Percentiles rank a stretch among this genome's conserved stretches.
These are phyloP conservation scores for Cupressus sempervirens DNA, from an alignment of 75 land plant genomes.

Conservation along the genomic window DNA sequence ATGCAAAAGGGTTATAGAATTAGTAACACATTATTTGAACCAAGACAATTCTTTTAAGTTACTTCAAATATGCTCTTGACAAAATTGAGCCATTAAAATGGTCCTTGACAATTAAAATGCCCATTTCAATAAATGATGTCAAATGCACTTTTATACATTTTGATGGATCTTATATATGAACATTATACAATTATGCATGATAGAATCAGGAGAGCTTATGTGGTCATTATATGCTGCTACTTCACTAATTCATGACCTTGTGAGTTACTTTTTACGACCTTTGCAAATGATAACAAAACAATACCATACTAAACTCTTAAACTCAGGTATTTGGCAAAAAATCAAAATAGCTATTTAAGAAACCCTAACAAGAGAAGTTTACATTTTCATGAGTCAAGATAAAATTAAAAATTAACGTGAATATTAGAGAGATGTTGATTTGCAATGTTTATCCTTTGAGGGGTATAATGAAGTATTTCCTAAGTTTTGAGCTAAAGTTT, in stretches of 20 bases:
- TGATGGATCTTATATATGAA: not conserved
- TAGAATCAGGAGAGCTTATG: not conserved
- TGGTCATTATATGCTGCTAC: not conserved
- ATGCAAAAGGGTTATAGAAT: not conserved
- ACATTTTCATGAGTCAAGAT: not conserved
- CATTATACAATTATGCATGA: no score
- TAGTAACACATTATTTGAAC: not conserved
- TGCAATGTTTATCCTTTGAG: no score
- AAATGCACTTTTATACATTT: not conserved
- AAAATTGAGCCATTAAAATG: not conserved
- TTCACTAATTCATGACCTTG: not conserved
- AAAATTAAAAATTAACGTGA: no score
- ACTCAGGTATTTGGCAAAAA: not conserved
- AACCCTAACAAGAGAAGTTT: not conserved
- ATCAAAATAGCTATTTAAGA: not conserved
- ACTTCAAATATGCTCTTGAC: not conserved
- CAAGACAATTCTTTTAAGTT: not conserved
- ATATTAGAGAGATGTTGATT: no score
- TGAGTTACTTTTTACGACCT: not conserved
- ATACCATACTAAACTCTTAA: not conserved
- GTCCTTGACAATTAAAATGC: not conserved
- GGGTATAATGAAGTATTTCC: not conserved
- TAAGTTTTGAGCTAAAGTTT: not conserved
- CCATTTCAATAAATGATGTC: not conserved
- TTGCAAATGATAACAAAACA: not conserved